Evolutionary conservation across 2,329 filamentous ascomycete species (phyloP).

Genomic region (Phaeophleospora eucalypticola): DNA sequence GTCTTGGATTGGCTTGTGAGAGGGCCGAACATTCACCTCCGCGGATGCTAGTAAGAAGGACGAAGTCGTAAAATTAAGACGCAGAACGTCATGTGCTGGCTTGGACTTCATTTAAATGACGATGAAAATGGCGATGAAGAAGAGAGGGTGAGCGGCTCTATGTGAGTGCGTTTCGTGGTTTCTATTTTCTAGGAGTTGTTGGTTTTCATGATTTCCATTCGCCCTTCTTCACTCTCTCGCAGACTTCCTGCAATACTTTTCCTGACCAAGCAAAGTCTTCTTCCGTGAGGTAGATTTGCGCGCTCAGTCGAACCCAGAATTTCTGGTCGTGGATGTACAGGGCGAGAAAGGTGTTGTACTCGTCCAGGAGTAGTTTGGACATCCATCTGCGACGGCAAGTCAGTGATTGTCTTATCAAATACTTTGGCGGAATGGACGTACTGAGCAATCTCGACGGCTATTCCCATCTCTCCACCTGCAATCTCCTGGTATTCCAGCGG

Average conservation of each 20-base stretch:
- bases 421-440: slow-evolving; percentile 3
- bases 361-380: slow-evolving; percentile 40
- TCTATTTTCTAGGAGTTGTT: no score
- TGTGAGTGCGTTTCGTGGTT: no score
- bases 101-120: no score
- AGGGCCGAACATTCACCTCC: neutral
- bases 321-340: slow-evolving; percentile 57
- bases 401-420: no score
- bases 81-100: no score
- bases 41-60: no score
- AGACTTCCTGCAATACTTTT: slow-evolving; percentile 54
- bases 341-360: slow-evolving; percentile 70
- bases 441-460: slow-evolving; percentile 36
- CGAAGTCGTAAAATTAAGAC: no score
- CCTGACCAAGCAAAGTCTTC: slow-evolving; percentile 72
- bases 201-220: no score
- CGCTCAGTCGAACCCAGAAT: slow-evolving; percentile 71
- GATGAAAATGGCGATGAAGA: no score
- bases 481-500: slow-evolving; percentile 53
- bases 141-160: no score
- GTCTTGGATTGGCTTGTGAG: neutral
- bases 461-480: slow-evolving; percentile 28
- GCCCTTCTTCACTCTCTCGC: slow-evolving; percentile 47
- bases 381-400: no score
- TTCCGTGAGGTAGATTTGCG: slow-evolving; percentile 78